Percentiles rank a stretch among this genome's conserved stretches.
These are phyloP conservation scores for Boletus mariae DNA, from an alignment of 1,284 basidiomycete genomes.

Conservation along the genomic window DNA sequence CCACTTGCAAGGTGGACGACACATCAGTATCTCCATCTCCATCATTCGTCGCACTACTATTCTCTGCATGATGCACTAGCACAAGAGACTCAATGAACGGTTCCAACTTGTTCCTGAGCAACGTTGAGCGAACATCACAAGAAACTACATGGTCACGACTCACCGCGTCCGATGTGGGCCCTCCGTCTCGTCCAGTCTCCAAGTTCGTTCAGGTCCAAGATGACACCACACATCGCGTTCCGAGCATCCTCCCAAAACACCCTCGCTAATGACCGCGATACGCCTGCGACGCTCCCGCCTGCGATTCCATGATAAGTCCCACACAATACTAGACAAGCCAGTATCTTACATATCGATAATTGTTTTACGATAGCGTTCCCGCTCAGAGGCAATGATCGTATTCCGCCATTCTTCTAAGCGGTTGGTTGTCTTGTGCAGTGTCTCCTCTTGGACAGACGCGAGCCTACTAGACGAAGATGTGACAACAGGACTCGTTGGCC, in stretches of 20 bases:
- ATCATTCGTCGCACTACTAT: constrained; percentile 1
- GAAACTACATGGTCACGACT: background rate
- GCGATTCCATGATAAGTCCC: constrained; percentile 11
- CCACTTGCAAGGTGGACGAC: constrained; percentile 17
- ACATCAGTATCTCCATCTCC: constrained; percentile 12
- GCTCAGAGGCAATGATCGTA: constrained; percentile 61
- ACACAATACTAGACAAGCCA: background rate
- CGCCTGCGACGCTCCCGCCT: constrained; percentile 72
- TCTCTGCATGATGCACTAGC: background rate
- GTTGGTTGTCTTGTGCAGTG: constrained; percentile 56
- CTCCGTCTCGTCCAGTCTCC: constrained; percentile 86
- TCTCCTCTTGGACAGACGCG: constrained; percentile 41
- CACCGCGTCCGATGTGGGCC: constrained; percentile 82
- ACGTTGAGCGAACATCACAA: background rate
- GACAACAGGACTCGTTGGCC: background rate
- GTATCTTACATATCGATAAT: constrained; percentile 59
- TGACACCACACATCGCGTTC: constrained; percentile 82
- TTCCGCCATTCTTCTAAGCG: constrained; percentile 70
- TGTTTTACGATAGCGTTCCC: constrained; percentile 65
- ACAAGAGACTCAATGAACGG: constrained; percentile 44
- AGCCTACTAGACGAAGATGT: constrained; percentile 17
- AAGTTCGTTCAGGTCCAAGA: constrained; percentile 46
- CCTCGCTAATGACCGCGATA: constrained; percentile 56
- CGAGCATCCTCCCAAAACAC: constrained; percentile 53
- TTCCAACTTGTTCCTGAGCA: constrained; percentile 68